phyloP scores from a whole-genome alignment of 345 rosid species.

The Populus pruinosa region DNA sequence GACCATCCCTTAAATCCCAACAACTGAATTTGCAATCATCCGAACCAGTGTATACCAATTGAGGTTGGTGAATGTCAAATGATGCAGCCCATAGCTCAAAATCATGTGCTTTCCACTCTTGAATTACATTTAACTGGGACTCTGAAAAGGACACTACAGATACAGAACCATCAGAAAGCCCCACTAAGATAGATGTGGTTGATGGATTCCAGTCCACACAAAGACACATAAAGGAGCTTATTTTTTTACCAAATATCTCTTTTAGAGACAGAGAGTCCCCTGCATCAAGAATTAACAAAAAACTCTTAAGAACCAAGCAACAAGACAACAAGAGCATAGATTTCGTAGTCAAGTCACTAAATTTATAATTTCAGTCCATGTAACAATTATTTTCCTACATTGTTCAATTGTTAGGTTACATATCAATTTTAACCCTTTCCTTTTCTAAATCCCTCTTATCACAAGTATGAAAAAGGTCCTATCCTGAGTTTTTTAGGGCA shows the following conservation, averaged over 20 bases:
- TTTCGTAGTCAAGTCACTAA: no score
- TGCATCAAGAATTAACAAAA: constrained; percentile 24
- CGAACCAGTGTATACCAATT: constrained; percentile 68
- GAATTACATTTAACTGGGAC: constrained; percentile 53
- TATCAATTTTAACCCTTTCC: no score
- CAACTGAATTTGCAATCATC: constrained; percentile 91
- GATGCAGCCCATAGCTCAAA: constrained; percentile 83
- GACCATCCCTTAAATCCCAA: constrained; percentile 64
- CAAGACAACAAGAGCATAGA: no score
- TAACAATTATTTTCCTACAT: no score
- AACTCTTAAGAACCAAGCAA: not conserved
- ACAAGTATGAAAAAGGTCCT: no score
- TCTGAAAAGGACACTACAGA: constrained; percentile 50
- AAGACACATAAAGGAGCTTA: constrained; percentile 81
- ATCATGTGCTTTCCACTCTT: constrained; percentile 81
- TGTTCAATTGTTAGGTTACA: no score
- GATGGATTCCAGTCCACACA: constrained; percentile 77
- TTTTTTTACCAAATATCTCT: constrained; percentile 46
- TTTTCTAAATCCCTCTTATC: no score
- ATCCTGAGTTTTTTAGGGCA: no score
- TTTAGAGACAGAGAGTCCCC: constrained; percentile 36
- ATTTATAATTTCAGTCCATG: no score
- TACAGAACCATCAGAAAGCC: constrained; percentile 78
- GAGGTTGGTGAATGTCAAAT: constrained; percentile 68
- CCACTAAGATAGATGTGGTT: constrained; percentile 51